Percentiles rank a stretch among this genome's conserved stretches.
phyloP scores from a whole-genome alignment of 768 basidiomycete genomes.

The Nidula microcarpa region DNA sequence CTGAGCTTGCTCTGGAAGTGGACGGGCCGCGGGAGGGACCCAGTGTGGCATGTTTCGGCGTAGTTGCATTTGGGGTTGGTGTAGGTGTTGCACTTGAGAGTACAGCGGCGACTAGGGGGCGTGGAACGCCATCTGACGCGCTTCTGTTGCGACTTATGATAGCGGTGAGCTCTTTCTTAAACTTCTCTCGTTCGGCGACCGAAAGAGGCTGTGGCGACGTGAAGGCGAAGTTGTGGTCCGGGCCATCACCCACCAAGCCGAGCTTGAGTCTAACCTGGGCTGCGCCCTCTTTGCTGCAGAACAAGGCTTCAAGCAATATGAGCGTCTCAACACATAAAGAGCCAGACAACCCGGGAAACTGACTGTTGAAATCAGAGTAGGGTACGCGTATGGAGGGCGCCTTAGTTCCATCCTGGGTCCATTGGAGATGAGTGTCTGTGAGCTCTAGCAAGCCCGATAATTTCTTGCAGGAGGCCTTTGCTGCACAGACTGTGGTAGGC shows the following conservation, averaged over 20 bases:
- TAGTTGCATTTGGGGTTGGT: slow-evolving; percentile 20
- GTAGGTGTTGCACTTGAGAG: slow-evolving; percentile 11
- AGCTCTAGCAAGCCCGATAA: slow-evolving; percentile 70
- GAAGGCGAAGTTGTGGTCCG: slow-evolving; percentile 82
- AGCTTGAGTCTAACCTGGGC: slow-evolving; percentile 78
- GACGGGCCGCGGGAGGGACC: slow-evolving; percentile 38
- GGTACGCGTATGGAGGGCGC: slow-evolving; percentile 62
- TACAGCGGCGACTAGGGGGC: slow-evolving; percentile 21
- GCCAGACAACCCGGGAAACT: slow-evolving; percentile 22
- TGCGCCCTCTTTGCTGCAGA: slow-evolving; percentile 83
- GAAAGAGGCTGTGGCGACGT: slow-evolving; percentile 63
- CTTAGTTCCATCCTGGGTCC: slow-evolving; percentile 73
- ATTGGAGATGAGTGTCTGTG: slow-evolving; percentile 69
- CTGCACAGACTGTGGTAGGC: slow-evolving; percentile 67
- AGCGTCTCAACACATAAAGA: slow-evolving; percentile 8
- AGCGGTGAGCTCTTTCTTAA: slow-evolving; percentile 75
- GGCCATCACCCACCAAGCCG: slow-evolving; percentile 62
- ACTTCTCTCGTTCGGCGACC: slow-evolving; percentile 70
- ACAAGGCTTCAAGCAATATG: slow-evolving; percentile 52
- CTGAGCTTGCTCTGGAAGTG: slow-evolving; percentile 60
- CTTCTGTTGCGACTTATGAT: slow-evolving; percentile 75
- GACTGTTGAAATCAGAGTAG: slow-evolving; percentile 58
- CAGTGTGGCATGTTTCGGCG: slow-evolving; percentile 20
- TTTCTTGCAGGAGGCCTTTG: slow-evolving; percentile 86
- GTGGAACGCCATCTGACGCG: slow-evolving; percentile 25